These are phyloP conservation scores for Syncephalis plumigaleata DNA, from an alignment of 371 early-diverging fungal genomes.

Conservation along the genomic window DNA sequence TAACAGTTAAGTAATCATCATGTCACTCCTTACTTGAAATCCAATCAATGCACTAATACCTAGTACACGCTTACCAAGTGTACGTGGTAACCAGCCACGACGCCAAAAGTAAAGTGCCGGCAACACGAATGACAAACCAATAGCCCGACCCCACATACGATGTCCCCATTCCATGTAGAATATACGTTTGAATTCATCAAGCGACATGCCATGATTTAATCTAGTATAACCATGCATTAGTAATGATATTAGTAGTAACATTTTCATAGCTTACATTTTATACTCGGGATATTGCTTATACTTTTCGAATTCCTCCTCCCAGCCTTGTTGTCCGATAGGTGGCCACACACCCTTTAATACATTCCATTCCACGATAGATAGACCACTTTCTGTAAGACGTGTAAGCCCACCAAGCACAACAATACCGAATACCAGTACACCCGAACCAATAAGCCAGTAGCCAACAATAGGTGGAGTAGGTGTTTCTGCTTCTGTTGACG, in stretches of 20 bases:
- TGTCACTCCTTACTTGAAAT: slow-evolving; percentile 62
- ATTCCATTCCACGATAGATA: slow-evolving; percentile 95
- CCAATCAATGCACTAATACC: slow-evolving; percentile 65
- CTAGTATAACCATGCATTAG: slow-evolving; percentile 14
- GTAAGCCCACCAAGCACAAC: slow-evolving; percentile 93
- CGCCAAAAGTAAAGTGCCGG: slow-evolving; percentile 76
- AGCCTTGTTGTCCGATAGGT: slow-evolving; percentile 71
- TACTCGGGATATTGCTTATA: slow-evolving; percentile 96
- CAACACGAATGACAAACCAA: slow-evolving; percentile 74
- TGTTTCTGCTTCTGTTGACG: too few relatives aligned
- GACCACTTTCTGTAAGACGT: slow-evolving; percentile 86
- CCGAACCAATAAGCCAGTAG: slow-evolving; percentile 80
- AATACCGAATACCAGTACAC: slow-evolving; percentile 79
- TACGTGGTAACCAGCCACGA: slow-evolving; percentile 53
- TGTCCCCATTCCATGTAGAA: slow-evolving; percentile 96
- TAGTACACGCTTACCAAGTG: slow-evolving; percentile 43
- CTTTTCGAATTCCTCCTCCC: slow-evolving; percentile 88
- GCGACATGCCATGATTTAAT: slow-evolving; percentile 71
- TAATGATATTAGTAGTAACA: background rate
- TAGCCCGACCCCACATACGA: slow-evolving; percentile 81
- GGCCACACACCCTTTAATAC: slow-evolving; percentile 84
- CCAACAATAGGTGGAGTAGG: slow-evolving; percentile 37
- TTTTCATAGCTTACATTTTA: slow-evolving; percentile 40
- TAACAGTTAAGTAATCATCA: background rate
- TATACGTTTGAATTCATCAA: slow-evolving; percentile 88